These are phyloP conservation scores for Chloranthus sessilifolius DNA, from an alignment of 164 flowering plant genomes.

Conservation along the genomic window DNA sequence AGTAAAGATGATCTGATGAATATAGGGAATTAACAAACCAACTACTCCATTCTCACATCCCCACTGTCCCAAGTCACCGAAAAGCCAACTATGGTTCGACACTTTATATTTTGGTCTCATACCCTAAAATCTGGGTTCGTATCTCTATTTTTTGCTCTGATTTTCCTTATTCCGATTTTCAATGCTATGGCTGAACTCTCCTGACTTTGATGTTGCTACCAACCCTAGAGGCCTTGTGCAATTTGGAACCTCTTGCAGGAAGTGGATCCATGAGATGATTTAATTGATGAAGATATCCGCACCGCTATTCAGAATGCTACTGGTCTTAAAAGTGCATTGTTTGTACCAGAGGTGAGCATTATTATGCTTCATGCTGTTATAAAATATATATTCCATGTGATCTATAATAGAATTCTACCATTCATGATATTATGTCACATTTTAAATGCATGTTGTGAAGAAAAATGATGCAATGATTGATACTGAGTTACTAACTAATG, in stretches of 20 bases:
- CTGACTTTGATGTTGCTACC: background rate
- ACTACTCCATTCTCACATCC: too few relatives aligned
- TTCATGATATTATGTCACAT: background rate
- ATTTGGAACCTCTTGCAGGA: constrained; percentile 36
- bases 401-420: background rate
- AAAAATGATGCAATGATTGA: background rate
- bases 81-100: too few relatives aligned
- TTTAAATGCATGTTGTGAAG: background rate
- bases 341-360: constrained; percentile 76
- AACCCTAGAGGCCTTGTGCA: constrained; percentile 6
- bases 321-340: constrained; percentile 76
- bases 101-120: too few relatives aligned
- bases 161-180: too few relatives aligned
- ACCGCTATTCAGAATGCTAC: constrained; percentile 94
- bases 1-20: too few relatives aligned
- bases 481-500: too few relatives aligned
- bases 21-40: too few relatives aligned
- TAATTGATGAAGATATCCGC: constrained; percentile 82
- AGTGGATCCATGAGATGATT: constrained; percentile 92
- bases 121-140: too few relatives aligned
- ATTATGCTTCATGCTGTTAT: background rate
- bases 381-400: constrained; percentile 1
- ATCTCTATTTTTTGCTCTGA: too few relatives aligned
- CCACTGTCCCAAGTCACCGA: too few relatives aligned
- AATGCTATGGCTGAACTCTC: too few relatives aligned